Conservation (phyloP, 78 protist species). For the Dictyostelium firmibasis region DNA sequence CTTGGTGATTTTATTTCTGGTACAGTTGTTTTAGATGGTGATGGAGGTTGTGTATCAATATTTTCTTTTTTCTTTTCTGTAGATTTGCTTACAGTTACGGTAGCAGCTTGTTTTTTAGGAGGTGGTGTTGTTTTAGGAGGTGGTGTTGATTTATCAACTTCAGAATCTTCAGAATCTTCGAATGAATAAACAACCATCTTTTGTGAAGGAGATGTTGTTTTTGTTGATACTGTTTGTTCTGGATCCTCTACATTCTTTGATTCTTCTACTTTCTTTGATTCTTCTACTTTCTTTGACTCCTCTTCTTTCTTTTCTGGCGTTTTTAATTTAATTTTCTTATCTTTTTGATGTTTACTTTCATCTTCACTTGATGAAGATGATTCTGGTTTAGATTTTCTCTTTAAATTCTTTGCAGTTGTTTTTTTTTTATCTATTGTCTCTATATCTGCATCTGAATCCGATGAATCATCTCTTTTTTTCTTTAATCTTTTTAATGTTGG, state of each 20-base stretch:
- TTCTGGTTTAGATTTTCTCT: neutral
- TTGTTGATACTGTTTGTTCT: neutral
- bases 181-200: neutral
- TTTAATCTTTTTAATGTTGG: neutral
- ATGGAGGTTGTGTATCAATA: neutral
- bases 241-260: neutral
- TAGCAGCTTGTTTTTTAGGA: neutral
- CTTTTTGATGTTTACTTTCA: neutral
- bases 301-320: neutral
- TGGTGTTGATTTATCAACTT: too few relatives aligned
- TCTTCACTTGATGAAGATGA: neutral
- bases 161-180: neutral
- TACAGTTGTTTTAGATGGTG: neutral
- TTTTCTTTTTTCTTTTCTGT: neutral
- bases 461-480: neutral
- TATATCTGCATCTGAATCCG: neutral
- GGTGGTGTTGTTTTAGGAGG: neutral
- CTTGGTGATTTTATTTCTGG: neutral
- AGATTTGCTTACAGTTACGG: too few relatives aligned
- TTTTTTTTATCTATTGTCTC: neutral
- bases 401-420: neutral
- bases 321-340: constrained; percentile 7
- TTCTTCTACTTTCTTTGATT: neutral
- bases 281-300: neutral
- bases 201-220: neutral